Evolutionary conservation across 768 basidiomycete species (phyloP).

Genomic region (Cubamyces sp.): DNA sequence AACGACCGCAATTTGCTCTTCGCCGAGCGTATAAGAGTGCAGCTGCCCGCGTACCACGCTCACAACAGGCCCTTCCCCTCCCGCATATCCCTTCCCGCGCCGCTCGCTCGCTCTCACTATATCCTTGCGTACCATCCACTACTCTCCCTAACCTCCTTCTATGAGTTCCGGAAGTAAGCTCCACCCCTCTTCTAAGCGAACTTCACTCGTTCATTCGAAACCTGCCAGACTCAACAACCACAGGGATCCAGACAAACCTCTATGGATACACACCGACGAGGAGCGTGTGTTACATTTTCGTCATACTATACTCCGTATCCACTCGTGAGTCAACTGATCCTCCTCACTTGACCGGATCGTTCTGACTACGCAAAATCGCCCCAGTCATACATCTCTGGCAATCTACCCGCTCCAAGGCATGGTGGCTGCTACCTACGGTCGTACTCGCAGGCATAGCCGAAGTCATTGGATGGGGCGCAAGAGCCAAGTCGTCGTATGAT

Average conservation of each 20-base stretch:
- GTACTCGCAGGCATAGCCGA: slow-evolving; percentile 20
- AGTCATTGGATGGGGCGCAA: slow-evolving; percentile 21
- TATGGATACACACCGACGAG: slow-evolving; percentile 23
- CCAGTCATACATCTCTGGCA: slow-evolving; percentile 18
- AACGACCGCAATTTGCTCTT: neutral
- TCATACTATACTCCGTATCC: slow-evolving; percentile 13
- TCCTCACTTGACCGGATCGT: too few relatives aligned
- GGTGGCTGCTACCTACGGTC: slow-evolving; percentile 23
- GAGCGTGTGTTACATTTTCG: slow-evolving; percentile 20
- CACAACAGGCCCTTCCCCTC: neutral
- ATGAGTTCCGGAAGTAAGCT: slow-evolving; percentile 5
- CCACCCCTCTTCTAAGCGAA: neutral
- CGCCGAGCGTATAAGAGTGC: neutral
- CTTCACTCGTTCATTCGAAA: too few relatives aligned
- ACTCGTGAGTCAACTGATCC: slow-evolving; percentile 8
- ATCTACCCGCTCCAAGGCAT: slow-evolving; percentile 15
- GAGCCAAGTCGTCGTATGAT: slow-evolving; percentile 19
- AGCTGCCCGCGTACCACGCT: neutral
- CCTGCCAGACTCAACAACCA: neutral
- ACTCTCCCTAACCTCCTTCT: neutral
- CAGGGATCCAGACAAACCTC: neutral
- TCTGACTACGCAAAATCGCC: neutral
- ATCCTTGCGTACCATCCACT: neutral
- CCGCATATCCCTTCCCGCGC: too few relatives aligned
- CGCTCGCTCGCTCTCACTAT: neutral